A percentile compares a stretch with the other conserved stretches of the same genome.
These are phyloP conservation scores for Chenopodium quinoa DNA, from an alignment of 148 eudicot species.

Conservation along the genomic window DNA sequence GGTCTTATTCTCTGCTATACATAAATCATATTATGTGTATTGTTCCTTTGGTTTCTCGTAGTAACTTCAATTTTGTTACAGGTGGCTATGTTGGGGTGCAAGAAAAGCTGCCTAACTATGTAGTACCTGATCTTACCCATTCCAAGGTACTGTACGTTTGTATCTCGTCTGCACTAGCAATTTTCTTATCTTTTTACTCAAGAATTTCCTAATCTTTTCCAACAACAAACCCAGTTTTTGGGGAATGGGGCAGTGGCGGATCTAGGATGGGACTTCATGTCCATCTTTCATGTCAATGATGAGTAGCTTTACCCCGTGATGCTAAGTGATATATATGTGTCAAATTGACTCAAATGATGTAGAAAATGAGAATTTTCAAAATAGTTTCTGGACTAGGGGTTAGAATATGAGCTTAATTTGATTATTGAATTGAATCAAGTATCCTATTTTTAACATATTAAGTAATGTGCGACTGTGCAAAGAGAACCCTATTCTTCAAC, in stretches of 20 bases:
- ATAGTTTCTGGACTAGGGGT: too few species aligned
- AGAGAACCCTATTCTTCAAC: neutral
- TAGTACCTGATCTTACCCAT: slow-evolving; percentile 64
- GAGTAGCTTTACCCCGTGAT: too few species aligned
- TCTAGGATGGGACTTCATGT: too few species aligned
- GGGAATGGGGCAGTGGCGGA: neutral
- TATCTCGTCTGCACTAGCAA: neutral
- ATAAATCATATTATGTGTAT: neutral
- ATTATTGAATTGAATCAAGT: too few species aligned
- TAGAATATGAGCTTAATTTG: too few species aligned
- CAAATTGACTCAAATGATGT: too few species aligned
- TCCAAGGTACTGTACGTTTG: slow-evolving; percentile 45
- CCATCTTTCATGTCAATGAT: too few species aligned
- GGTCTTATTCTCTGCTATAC: slow-evolving; percentile 33
- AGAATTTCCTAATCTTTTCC: neutral
- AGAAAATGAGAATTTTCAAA: too few species aligned
- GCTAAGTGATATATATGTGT: too few species aligned
- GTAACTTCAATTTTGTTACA: slow-evolving; percentile 26
- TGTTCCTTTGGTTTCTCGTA: neutral
- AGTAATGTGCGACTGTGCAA: neutral
- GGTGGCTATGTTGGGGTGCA: slow-evolving; percentile 73
- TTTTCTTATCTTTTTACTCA: neutral
- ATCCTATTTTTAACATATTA: neutral
- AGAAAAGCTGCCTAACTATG: slow-evolving; percentile 68
- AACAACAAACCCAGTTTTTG: neutral